Conservation (phyloP, 768 basidiomycete species). For the Sistotremastrum niveocremeum region DNA sequence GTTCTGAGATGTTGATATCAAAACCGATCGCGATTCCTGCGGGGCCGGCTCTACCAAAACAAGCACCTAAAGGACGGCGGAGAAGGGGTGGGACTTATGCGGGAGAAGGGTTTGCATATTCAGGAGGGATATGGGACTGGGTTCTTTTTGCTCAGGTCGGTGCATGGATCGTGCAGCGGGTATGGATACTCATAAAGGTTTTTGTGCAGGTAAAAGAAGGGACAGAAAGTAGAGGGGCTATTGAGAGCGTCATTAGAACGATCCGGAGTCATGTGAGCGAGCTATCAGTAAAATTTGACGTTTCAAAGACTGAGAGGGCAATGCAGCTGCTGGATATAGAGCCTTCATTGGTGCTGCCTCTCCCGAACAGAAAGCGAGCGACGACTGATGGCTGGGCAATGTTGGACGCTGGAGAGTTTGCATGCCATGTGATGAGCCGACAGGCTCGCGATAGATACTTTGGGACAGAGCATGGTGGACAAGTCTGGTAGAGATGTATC, state of each 20-base stretch:
- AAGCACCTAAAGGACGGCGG: conserved; percentile 46
- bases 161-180: neutral
- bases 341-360: conserved; percentile 45
- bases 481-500: conserved; percentile 6
- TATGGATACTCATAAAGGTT: neutral
- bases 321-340: conserved; percentile 40
- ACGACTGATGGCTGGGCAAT: conserved; percentile 69
- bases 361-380: conserved; percentile 43
- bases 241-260: conserved; percentile 58
- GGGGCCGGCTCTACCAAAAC: conserved; percentile 48
- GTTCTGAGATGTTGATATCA: conserved; percentile 38
- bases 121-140: conserved; percentile 64
- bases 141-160: conserved; percentile 56
- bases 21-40: conserved; percentile 34
- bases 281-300: too few relatives aligned
- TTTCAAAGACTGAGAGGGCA: too few relatives aligned
- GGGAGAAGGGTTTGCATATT: conserved; percentile 43
- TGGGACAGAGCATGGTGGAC: conserved; percentile 13
- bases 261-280: conserved; percentile 56
- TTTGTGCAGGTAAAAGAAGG: conserved; percentile 62
- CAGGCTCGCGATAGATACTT: conserved; percentile 62
- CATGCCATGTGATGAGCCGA: conserved; percentile 60
- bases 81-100: conserved; percentile 53
- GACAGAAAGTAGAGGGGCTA: conserved; percentile 63
- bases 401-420: conserved; percentile 72